Evolutionary conservation across 2,329 filamentous ascomycete species (phyloP).

Genomic region (Hypoxylon sp.): DNA sequence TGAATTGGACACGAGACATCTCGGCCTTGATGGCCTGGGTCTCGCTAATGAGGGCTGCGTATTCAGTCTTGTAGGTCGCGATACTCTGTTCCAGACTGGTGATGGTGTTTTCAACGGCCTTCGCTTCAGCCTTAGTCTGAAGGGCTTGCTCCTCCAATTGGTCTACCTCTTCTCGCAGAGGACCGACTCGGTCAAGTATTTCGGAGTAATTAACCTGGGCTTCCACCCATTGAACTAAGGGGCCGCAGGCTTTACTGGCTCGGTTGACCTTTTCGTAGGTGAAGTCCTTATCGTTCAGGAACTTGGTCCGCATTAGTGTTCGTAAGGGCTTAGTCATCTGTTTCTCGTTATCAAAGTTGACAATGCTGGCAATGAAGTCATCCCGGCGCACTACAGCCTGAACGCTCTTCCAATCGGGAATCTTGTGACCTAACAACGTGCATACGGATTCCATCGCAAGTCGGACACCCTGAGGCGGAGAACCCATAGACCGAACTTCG

Average conservation of each 20-base stretch:
- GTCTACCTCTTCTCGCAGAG: slow-evolving; percentile 89
- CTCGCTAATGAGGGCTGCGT: slow-evolving; percentile 95
- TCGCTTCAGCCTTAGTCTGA: slow-evolving; percentile 92
- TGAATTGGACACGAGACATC: slow-evolving; percentile 96
- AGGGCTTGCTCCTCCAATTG: slow-evolving; percentile 89
- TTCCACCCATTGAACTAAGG: slow-evolving; percentile 95
- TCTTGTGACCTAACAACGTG: slow-evolving; percentile 90
- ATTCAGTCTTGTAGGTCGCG: slow-evolving; percentile 94
- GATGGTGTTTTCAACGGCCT: slow-evolving; percentile 91
- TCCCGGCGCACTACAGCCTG: slow-evolving; percentile 90
- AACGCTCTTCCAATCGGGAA: slow-evolving; percentile 91
- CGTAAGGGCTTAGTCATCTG: slow-evolving; percentile 90
- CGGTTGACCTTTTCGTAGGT: slow-evolving; percentile 97
- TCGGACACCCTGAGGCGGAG: slow-evolving; percentile 90
- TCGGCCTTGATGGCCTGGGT: slow-evolving; percentile 97
- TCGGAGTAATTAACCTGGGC: slow-evolving; percentile 99
- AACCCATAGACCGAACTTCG: slow-evolving; percentile 97
- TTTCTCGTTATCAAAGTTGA: slow-evolving; percentile 95
- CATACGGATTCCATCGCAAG: slow-evolving; percentile 97
- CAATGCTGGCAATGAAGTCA: slow-evolving; percentile 97
- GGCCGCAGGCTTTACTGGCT: slow-evolving; percentile 96
- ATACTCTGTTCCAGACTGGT: slow-evolving; percentile 89
- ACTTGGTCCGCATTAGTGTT: slow-evolving; percentile 92
- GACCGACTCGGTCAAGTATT: slow-evolving; percentile 93
- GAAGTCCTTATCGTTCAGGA: slow-evolving; percentile 92